phyloP scores from a whole-genome alignment of 169 alveolate species.

The Plasmodium billcollinsi region DNA sequence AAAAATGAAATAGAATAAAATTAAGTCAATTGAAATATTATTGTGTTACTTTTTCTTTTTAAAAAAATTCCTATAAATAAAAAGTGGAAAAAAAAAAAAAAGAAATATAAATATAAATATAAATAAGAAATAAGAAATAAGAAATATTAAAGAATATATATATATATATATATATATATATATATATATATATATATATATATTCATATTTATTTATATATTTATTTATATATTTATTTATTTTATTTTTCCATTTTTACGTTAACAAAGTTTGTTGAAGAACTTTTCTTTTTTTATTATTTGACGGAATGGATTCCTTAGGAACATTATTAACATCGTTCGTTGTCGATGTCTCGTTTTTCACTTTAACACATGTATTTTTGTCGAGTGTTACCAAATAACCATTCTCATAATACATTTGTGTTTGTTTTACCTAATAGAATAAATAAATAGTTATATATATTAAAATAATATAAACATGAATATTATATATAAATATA shows the following conservation, averaged over 20 bases:
- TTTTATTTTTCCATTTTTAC: conserved; percentile 12
- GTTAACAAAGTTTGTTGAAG: conserved; percentile 65
- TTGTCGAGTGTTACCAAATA: conserved; percentile 61
- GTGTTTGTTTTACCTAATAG: conserved; percentile 28
- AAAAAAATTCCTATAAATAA: conserved; percentile 40
- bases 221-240: not conserved
- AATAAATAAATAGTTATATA: not conserved
- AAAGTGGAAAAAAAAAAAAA: not conserved
- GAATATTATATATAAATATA: not conserved
- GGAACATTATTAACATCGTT: not conserved
- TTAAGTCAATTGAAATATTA: not conserved
- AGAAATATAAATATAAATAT: too few species aligned
- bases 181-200: not conserved
- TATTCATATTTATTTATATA: too few species aligned
- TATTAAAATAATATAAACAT: not conserved
- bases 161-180: not conserved
- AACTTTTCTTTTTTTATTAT: conserved; percentile 21
- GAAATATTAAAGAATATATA: not conserved
- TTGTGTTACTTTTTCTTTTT: conserved; percentile 20
- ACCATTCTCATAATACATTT: conserved; percentile 64
- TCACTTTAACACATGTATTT: not conserved
- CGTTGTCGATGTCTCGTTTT: not conserved
- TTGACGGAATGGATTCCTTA: conserved; percentile 3
- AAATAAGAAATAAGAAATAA: not conserved
- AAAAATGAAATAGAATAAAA: not conserved